phyloP scores from a whole-genome alignment of 495 filamentous ascomycete genomes.

The Darksidea phi region DNA sequence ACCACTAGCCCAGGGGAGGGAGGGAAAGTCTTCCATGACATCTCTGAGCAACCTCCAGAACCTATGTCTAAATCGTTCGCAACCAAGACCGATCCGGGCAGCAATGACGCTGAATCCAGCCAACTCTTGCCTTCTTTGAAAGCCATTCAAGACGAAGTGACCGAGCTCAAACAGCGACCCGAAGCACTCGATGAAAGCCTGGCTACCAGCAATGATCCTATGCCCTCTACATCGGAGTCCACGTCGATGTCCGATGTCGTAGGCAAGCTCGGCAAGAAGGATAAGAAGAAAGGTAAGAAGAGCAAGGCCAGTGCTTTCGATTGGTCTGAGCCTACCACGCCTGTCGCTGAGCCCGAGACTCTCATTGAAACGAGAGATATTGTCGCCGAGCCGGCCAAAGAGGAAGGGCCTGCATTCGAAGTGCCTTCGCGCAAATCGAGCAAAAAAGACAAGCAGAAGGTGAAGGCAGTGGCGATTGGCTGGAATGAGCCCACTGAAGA shows the following conservation, averaged over 20 bases:
- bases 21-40: constrained; percentile 5
- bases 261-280: constrained; percentile 28
- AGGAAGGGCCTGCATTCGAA: background rate
- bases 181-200: constrained; percentile 20
- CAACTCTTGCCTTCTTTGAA: constrained; percentile 14
- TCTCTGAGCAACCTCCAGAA: background rate
- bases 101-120: background rate
- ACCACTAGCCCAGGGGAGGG: background rate
- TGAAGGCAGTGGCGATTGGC: constrained; percentile 1
- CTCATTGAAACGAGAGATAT: background rate
- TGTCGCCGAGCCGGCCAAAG: background rate
- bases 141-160: constrained; percentile 20
- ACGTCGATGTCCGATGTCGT: constrained; percentile 24
- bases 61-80: background rate
- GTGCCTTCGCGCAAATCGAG: constrained; percentile 11
- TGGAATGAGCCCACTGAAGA: constrained; percentile 9
- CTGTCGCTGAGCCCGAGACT: constrained; percentile 8
- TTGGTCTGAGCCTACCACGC: constrained; percentile 23
- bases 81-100: background rate
- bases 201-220: background rate
- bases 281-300: constrained; percentile 34
- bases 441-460: constrained; percentile 22
- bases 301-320: constrained; percentile 14
- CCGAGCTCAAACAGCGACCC: constrained; percentile 18
- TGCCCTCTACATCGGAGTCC: background rate